Conservation (phyloP, 352 stramenopile species). For the Plasmopara muralis region DNA sequence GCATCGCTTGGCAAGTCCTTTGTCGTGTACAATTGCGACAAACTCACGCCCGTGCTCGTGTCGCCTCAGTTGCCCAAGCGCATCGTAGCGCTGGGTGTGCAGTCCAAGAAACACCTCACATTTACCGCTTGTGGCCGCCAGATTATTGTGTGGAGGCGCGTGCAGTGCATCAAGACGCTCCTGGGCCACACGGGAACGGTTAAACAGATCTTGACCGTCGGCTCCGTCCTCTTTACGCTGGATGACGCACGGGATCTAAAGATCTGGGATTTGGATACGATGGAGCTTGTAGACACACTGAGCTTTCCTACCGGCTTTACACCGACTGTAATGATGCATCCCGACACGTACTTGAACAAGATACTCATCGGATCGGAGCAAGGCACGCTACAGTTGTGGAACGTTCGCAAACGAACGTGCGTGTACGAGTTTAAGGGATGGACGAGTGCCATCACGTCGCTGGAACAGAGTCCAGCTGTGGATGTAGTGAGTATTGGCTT, state of each 20-base stretch:
- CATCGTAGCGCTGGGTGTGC: conserved; percentile 56
- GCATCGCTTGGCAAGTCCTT: conserved; percentile 87
- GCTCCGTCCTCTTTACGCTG: conserved; percentile 64
- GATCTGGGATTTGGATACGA: conserved; percentile 63
- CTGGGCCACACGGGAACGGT: conserved; percentile 49
- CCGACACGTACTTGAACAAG: conserved; percentile 93
- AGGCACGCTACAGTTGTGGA: conserved; percentile 85
- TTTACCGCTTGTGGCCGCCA: conserved; percentile 68
- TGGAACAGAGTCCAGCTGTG: conserved; percentile 85
- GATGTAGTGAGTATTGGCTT: conserved; percentile 87
- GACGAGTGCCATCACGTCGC: conserved; percentile 51
- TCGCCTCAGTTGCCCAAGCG: conserved; percentile 76
- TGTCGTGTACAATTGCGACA: conserved; percentile 88
- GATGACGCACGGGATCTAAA: conserved; percentile 45
- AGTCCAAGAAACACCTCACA: conserved; percentile 66
- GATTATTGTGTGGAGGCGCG: conserved; percentile 68
- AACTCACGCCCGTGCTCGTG: conserved; percentile 78
- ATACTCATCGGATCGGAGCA: conserved; percentile 83
- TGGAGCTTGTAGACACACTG: conserved; percentile 51
- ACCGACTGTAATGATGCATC: conserved; percentile 81
- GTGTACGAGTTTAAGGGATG: conserved; percentile 84
- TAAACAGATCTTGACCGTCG: conserved; percentile 44
- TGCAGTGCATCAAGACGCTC: conserved; percentile 48
- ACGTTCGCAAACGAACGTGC: conserved; percentile 85
- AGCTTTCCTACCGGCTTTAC: conserved; percentile 52